A percentile compares a stretch with the other conserved stretches of the same genome.
These are phyloP conservation scores for Blastobotrys proliferans DNA, from an alignment of 1,139 yeast genomes.

Conservation along the genomic window DNA sequence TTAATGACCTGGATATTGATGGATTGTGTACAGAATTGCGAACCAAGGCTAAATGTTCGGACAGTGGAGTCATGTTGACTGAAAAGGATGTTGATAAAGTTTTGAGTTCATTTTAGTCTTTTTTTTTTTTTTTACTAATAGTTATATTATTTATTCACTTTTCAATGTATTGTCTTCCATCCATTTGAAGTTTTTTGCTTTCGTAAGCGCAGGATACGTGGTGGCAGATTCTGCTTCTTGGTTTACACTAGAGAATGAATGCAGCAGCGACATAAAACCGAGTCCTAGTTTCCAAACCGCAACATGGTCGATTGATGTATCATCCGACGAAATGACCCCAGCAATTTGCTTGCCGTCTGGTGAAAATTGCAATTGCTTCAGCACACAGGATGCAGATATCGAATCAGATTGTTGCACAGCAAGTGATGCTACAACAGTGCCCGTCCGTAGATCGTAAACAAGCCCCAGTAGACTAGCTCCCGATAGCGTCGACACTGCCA, in stretches of 20 bases:
- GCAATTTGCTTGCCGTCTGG: slow-evolving; percentile 27
- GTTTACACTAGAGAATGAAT: slow-evolving; percentile 8
- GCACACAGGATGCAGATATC: slow-evolving; percentile 4
- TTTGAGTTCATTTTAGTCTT: slow-evolving; percentile 35
- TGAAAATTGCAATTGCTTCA: slow-evolving; percentile 21
- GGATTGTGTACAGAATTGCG: slow-evolving; percentile 86
- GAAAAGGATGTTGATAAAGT: slow-evolving; percentile 71
- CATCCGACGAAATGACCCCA: slow-evolving; percentile 14
- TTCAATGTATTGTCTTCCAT: slow-evolving; percentile 3
- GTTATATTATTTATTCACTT: slow-evolving; percentile 19
- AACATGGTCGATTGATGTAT: not conserved
- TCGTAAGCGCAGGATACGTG: not conserved
- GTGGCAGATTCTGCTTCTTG: not conserved
- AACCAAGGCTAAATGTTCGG: slow-evolving; percentile 93
- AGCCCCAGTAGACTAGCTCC: slow-evolving; percentile 20
- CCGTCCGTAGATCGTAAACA: slow-evolving; percentile 28
- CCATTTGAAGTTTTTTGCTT: slow-evolving; percentile 4
- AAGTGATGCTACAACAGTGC: slow-evolving; percentile 23
- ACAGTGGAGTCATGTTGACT: slow-evolving; percentile 80
- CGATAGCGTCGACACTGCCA: slow-evolving; percentile 24
- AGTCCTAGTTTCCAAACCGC: slow-evolving; percentile 21
- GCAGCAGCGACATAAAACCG: slow-evolving; percentile 20
- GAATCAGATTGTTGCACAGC: slow-evolving; percentile 11
- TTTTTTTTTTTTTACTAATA: slow-evolving; percentile 3
- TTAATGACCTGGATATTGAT: slow-evolving; percentile 88